These are phyloP conservation scores for Cystobasidium tubakii DNA, from an alignment of 768 basidiomycete species.

Conservation along the genomic window DNA sequence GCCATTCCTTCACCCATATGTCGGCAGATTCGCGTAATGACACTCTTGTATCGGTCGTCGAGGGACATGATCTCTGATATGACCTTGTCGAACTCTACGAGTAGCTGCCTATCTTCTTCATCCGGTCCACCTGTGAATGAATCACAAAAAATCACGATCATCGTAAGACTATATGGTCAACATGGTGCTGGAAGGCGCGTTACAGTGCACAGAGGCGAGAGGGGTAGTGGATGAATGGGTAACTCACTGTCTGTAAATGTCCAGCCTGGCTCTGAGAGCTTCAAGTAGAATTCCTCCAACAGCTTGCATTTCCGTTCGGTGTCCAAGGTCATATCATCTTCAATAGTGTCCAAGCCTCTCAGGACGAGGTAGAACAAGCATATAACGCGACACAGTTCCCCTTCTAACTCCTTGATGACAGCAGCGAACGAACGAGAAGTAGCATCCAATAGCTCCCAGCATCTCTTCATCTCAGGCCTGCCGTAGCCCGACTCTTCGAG, in stretches of 20 bases:
- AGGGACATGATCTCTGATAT: slow-evolving; percentile 72
- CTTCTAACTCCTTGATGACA: slow-evolving; percentile 93
- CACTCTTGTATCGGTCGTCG: slow-evolving; percentile 63
- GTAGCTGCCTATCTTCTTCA: slow-evolving; percentile 79
- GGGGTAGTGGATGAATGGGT: not conserved
- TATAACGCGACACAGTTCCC: slow-evolving; percentile 84
- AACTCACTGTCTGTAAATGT: slow-evolving; percentile 59
- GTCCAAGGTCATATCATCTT: slow-evolving; percentile 95
- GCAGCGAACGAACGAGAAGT: slow-evolving; percentile 85
- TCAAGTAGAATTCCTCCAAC: slow-evolving; percentile 72
- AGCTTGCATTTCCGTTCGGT: slow-evolving; percentile 79
- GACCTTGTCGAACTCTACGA: slow-evolving; percentile 74
- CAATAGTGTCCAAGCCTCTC: slow-evolving; percentile 90
- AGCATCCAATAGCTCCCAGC: slow-evolving; percentile 81
- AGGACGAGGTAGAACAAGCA: slow-evolving; percentile 92
- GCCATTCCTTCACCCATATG: slow-evolving; percentile 97
- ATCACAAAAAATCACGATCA: not conserved
- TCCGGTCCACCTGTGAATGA: slow-evolving; percentile 59
- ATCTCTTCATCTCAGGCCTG: slow-evolving; percentile 73
- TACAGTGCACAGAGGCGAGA: not conserved
- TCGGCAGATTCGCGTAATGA: slow-evolving; percentile 72
- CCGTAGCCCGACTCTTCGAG: slow-evolving; percentile 79
- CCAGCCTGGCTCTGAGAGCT: slow-evolving; percentile 78
- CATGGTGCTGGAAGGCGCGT: slow-evolving; percentile 2
- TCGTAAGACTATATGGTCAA: not conserved